A percentile compares a stretch with the other conserved stretches of the same genome.
Conservation (phyloP, 352 stramenopile genomes). For the Globisporangium apiculatum region DNA sequence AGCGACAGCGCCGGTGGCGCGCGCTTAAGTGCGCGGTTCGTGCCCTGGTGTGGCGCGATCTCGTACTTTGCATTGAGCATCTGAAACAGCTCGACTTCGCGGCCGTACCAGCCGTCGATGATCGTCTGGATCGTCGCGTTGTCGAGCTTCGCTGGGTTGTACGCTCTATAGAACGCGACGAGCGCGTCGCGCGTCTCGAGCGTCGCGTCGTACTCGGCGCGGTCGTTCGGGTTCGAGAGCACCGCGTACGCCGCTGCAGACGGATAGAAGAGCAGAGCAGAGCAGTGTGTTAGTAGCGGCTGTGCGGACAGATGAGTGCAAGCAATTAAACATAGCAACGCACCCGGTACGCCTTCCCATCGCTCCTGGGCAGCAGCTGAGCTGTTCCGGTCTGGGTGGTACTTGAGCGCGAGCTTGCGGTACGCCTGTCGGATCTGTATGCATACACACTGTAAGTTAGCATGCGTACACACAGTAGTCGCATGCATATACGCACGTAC, state of each 20-base stretch:
- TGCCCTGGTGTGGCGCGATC: conserved; percentile 67
- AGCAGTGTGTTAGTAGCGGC: not conserved
- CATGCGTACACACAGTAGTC: not conserved
- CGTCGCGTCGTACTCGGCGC: conserved; percentile 70
- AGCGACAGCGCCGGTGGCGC: conserved; percentile 32
- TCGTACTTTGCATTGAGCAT: conserved; percentile 87
- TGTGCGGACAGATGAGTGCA: not conserved
- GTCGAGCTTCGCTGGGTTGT: conserved; percentile 81
- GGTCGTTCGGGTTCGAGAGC: conserved; percentile 74
- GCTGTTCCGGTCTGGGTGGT: conserved; percentile 91
- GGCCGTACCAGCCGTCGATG: conserved; percentile 80
- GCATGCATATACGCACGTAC: conserved; percentile 14
- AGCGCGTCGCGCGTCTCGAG: conserved; percentile 69
- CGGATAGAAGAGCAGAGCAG: not conserved
- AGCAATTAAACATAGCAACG: not conserved
- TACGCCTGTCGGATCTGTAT: conserved; percentile 90
- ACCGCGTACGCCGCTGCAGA: conserved; percentile 53
- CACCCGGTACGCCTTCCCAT: conserved; percentile 67
- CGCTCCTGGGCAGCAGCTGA: conserved; percentile 48
- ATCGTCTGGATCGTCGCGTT: conserved; percentile 83
- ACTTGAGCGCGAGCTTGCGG: conserved; percentile 77
- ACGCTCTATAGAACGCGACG: conserved; percentile 75
- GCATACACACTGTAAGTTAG: not conserved
- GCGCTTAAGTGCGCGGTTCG: conserved; percentile 42
- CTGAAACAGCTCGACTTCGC: conserved; percentile 80